Evolutionary conservation across 805 yeast genomes (phyloP).

Genomic region (Starmera amethionina): DNA sequence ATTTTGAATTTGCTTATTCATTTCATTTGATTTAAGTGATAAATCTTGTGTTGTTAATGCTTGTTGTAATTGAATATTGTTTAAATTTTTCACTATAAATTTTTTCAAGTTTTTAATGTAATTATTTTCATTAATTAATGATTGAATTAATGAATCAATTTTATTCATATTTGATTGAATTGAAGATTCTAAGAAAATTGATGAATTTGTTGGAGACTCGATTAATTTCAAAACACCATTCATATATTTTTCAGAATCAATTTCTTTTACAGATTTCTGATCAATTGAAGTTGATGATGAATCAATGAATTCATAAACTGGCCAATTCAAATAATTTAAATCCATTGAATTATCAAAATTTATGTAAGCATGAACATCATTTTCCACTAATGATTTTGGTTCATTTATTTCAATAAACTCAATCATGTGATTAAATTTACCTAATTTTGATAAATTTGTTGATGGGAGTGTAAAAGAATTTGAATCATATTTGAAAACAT

Average conservation of each 20-base stretch:
- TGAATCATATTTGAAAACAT: conserved; percentile 10
- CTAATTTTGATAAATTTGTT: conserved; percentile 10
- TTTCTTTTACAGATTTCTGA: conserved; percentile 8
- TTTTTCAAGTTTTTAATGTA: conserved; percentile 9
- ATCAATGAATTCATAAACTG: conserved; percentile 12
- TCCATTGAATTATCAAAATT: conserved; percentile 2
- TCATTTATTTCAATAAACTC: conserved; percentile 19
- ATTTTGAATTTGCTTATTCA: conserved; percentile 13
- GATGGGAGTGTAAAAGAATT: conserved; percentile 18
- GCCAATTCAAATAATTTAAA: conserved; percentile 8
- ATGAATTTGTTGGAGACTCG: conserved; percentile 20
- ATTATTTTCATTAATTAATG: conserved; percentile 9
- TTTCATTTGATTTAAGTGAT: conserved; percentile 5
- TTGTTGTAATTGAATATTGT: conserved; percentile 9
- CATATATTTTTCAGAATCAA: conserved; percentile 16
- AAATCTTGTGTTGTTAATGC: conserved; percentile 14
- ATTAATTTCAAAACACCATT: conserved; percentile 14
- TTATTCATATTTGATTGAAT: conserved; percentile 14
- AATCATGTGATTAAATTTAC: conserved; percentile 2
- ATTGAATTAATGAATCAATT: conserved; percentile 7
- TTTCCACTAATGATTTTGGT: conserved; percentile 3
- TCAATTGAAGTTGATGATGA: not conserved
- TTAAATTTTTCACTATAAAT: conserved; percentile 8
- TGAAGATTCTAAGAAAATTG: conserved; percentile 15
- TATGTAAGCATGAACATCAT: conserved; percentile 23